Percentiles rank a stretch among this genome's conserved stretches.
These are phyloP conservation scores for Pisolithus sp. DNA, from an alignment of 768 basidiomycete genomes.

Conservation along the genomic window DNA sequence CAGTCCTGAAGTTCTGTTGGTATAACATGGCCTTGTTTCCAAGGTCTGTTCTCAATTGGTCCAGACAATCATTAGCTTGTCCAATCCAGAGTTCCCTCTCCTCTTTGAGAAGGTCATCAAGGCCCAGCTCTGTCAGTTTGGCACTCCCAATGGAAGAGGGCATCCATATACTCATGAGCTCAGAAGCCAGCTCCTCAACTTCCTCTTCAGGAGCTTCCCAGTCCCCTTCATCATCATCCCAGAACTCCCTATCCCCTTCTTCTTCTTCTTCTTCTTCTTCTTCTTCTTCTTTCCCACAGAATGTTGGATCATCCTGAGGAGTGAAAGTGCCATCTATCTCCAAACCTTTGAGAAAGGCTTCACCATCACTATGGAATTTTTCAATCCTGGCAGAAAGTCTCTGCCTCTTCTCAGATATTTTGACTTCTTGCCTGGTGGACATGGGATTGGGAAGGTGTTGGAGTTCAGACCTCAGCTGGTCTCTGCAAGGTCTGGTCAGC, in stretches of 20 bases:
- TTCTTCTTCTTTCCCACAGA: not conserved
- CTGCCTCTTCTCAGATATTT: not conserved
- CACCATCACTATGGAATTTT: not conserved
- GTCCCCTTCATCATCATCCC: not conserved
- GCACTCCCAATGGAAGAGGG: not conserved
- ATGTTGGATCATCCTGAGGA: not conserved
- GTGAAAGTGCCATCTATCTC: not conserved
- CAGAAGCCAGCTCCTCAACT: not conserved
- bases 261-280: not conserved
- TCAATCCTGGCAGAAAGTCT: not conserved
- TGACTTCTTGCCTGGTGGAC: not conserved
- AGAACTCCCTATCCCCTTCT: not conserved
- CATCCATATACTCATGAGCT: slow-evolving; percentile 3
- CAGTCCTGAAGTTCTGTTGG: not conserved
- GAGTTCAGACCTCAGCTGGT: not conserved
- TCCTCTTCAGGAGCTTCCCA: not conserved
- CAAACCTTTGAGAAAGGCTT: not conserved
- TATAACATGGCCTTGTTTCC: slow-evolving; percentile 4
- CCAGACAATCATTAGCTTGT: slow-evolving; percentile 3
- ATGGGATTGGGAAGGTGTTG: not conserved
- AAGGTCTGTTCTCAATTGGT: not conserved
- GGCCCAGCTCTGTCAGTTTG: not conserved
- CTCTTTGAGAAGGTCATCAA: not conserved
- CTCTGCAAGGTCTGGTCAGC: not conserved
- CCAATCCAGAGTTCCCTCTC: slow-evolving; percentile 2